Base-by-base conservation (phyloP, 192 early-diverging fungal genomes). In the Linnemannia zychae region DNA sequence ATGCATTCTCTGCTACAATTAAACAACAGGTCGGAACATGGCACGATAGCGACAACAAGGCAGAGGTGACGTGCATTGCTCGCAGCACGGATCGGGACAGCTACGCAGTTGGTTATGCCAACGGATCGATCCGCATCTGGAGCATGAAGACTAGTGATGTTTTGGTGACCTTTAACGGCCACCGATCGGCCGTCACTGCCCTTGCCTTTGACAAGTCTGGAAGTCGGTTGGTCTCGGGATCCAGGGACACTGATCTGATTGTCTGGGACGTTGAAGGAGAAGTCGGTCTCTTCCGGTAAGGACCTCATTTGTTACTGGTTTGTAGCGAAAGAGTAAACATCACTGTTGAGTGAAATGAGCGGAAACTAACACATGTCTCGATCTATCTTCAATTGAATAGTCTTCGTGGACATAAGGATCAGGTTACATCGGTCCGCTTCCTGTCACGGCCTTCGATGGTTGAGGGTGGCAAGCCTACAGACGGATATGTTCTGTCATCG, bases 241-340 rank as follows among this genome's bases (percentile, higher is more conserved):
- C 97, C 24, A 92, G 87, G 71, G 98, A 99, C 79, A 99, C 97
- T 7, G 97, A 99, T 87, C 77, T 99, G 38, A 95, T 99, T 79
- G 79, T 99, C 34, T 99, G 98, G 98, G 98, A 99, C 80, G 90
- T 98, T 9, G 93, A 98, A 36, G 94, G 94, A 34, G 98, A 99
- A 81, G 89, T 92, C 53, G 98, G 98, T 18, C 89, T 98, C 78
- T 96, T 91, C 83, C 81, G 86, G 86, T 88, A 77, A 73, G 67
- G 22, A 31, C 34, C 3, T 1, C n/a, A 47, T 3, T 24, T 47
- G 38, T 37, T 34, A n/a, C 33, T 72, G n/a, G 13, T 1, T 71
- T 71, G 44, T 4, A 65, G 28, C 3, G n/a, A n/a, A n/a, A 34
- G 33, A 28, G 16, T 69, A 9, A 4, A 11, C 17, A 22, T 37